These are phyloP conservation scores for Neurospora sp. DNA, from an alignment of 495 filamentous ascomycete genomes.

Conservation along the genomic window DNA sequence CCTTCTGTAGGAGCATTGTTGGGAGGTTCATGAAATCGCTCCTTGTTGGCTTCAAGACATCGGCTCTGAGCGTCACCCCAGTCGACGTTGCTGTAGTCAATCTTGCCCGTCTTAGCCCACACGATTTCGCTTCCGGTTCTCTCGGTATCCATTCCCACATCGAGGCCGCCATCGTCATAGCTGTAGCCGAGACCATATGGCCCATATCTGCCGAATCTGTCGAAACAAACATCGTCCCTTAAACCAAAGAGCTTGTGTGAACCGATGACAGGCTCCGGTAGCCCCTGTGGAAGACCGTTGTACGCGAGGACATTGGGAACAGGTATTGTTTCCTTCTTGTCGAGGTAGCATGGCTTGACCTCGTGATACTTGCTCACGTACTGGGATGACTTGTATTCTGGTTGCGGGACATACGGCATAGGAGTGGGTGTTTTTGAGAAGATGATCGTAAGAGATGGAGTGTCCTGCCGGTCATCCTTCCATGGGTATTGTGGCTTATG, in stretches of 20 bases:
- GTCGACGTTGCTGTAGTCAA: constrained; percentile 61
- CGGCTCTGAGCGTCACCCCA: constrained; percentile 70
- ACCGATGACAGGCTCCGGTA: constrained; percentile 73
- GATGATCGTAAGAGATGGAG: constrained; percentile 19
- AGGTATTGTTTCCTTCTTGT: constrained; percentile 47
- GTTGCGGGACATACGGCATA: constrained; percentile 56
- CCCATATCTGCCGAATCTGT: constrained; percentile 80
- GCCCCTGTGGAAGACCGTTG: constrained; percentile 61
- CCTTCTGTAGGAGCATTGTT: constrained; percentile 2
- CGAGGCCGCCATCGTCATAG: constrained; percentile 61
- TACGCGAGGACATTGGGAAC: constrained; percentile 61
- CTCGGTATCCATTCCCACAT: constrained; percentile 68
- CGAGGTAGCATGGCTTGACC: constrained; percentile 66
- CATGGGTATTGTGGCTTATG: constrained; percentile 70
- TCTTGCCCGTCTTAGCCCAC: constrained; percentile 57
- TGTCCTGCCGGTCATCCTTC: constrained; percentile 19
- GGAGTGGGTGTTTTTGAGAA: constrained; percentile 40
- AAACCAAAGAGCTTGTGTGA: constrained; percentile 69
- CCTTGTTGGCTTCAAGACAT: constrained; percentile 56
- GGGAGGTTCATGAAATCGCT: constrained; percentile 43
- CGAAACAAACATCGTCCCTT: constrained; percentile 82
- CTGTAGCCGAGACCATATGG: constrained; percentile 86
- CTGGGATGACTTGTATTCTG: constrained; percentile 49
- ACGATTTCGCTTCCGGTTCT: constrained; percentile 57
- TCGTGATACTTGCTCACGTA: constrained; percentile 51